These are phyloP conservation scores for Xanthoconium stramineum DNA, from an alignment of 768 basidiomycete species.

Conservation along the genomic window DNA sequence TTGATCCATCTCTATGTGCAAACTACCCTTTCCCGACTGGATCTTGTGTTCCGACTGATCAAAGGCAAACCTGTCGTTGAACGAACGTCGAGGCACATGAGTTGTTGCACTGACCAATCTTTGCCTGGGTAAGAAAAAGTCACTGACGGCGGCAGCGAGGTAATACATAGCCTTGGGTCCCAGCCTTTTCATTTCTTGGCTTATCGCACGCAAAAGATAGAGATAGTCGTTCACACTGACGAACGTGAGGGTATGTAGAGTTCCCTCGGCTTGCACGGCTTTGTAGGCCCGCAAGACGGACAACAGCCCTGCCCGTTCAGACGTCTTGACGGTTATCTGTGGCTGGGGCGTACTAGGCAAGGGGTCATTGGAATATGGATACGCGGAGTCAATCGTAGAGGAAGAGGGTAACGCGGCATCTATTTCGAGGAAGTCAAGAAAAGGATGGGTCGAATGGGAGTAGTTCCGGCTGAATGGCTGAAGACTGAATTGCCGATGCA, in stretches of 20 bases:
- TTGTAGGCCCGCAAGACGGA: conserved; percentile 79
- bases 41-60: conserved; percentile 95
- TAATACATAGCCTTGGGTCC: conserved; percentile 86
- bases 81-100: background rate
- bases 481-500: conserved; percentile 96
- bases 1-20: conserved; percentile 97
- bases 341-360: conserved; percentile 28
- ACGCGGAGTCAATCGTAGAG: conserved; percentile 15
- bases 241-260: conserved; percentile 83
- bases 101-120: conserved; percentile 65
- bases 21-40: conserved; percentile 91
- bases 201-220: conserved; percentile 82
- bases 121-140: conserved; percentile 93
- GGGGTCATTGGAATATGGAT: conserved; percentile 32
- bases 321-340: conserved; percentile 62
- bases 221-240: conserved; percentile 96
- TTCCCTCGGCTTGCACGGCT: conserved; percentile 66
- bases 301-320: conserved; percentile 63
- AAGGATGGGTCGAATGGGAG: conserved; percentile 96
- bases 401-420: conserved; percentile 26
- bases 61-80: background rate
- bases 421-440: conserved; percentile 91
- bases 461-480: conserved; percentile 98
- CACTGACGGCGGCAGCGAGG: conserved; percentile 95
- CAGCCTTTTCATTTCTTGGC: conserved; percentile 69